phyloP scores from a whole-genome alignment of 73 alveolate genomes.

The Paramecium caudatum region DNA sequence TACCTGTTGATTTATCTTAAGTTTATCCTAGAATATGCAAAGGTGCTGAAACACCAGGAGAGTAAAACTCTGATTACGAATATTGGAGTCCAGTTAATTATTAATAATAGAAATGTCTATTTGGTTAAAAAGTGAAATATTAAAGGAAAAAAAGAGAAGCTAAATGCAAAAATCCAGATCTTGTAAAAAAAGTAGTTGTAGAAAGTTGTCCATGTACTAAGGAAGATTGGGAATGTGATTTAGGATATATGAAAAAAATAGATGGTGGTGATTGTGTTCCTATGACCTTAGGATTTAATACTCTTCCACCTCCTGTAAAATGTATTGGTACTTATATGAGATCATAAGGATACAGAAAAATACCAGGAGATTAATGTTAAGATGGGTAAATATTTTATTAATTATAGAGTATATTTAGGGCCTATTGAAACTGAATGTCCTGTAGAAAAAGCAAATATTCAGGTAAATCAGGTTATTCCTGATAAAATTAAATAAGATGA shows the following conservation, averaged over 20 bases:
- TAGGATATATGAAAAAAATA: conserved; percentile 83
- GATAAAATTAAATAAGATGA: background rate
- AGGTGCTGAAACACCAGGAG: conserved; percentile 89
- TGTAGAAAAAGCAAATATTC: background rate
- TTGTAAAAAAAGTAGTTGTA: conserved; percentile 79
- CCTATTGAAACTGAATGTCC: conserved; percentile 54
- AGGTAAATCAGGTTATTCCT: background rate
- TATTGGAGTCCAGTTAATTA: conserved; percentile 94
- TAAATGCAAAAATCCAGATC: conserved; percentile 88
- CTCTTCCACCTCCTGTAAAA: conserved; percentile 81
- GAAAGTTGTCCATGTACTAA: conserved; percentile 91
- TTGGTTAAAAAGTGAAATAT: conserved; percentile 90
- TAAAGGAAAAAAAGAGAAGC: conserved; percentile 89
- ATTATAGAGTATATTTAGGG: conserved; percentile 51
- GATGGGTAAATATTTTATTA: conserved; percentile 80
- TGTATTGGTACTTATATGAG: conserved; percentile 71
- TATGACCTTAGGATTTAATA: conserved; percentile 61
- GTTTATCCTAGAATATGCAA: conserved; percentile 90
- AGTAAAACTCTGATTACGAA: conserved; percentile 91
- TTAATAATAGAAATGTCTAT: conserved; percentile 85
- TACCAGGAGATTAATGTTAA: conserved; percentile 89
- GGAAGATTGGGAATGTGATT: conserved; percentile 94
- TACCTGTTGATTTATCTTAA: conserved; percentile 84
- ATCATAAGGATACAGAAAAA: conserved; percentile 89
- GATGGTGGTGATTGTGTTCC: conserved; percentile 78